A percentile compares a stretch with the other conserved stretches of the same genome.
These are phyloP conservation scores for Penicillium canariense DNA, from an alignment of 495 filamentous ascomycete species.

Conservation along the genomic window DNA sequence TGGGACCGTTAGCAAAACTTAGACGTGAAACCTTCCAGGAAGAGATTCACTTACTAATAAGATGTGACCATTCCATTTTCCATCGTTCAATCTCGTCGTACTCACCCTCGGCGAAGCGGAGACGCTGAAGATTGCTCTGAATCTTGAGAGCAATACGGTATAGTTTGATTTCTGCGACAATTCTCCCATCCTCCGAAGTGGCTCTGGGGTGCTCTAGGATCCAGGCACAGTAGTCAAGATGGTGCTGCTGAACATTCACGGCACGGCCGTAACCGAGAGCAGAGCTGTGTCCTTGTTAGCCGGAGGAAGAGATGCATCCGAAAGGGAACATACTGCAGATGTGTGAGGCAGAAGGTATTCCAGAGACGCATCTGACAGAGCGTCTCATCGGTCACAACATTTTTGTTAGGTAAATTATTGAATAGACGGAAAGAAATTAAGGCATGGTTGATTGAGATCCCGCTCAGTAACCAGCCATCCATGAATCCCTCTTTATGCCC, in stretches of 20 bases:
- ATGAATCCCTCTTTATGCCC: slow-evolving; percentile 38
- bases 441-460: slow-evolving; percentile 43
- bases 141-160: slow-evolving; percentile 33
- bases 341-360: slow-evolving; percentile 40
- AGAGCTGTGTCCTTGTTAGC: slow-evolving; percentile 19
- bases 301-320: not conserved
- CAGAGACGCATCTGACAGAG: slow-evolving; percentile 37
- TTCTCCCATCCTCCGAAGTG: slow-evolving; percentile 34
- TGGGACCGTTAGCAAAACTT: slow-evolving; percentile 9
- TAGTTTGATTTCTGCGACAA: slow-evolving; percentile 40
- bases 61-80: slow-evolving; percentile 42
- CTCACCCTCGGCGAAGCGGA: slow-evolving; percentile 30
- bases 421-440: slow-evolving; percentile 35
- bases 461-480: slow-evolving; percentile 45
- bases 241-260: slow-evolving; percentile 33
- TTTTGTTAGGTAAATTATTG: slow-evolving; percentile 24
- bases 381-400: slow-evolving; percentile 30
- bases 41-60: slow-evolving; percentile 25
- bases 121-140: slow-evolving; percentile 30
- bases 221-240: slow-evolving; percentile 36
- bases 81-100: slow-evolving; percentile 42
- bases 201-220: slow-evolving; percentile 37
- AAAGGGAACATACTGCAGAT: slow-evolving; percentile 36
- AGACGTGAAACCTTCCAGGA: not conserved
- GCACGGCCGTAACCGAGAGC: slow-evolving; percentile 39